phyloP scores from a whole-genome alignment of 1,284 basidiomycete species.

The Trametes sp. region DNA sequence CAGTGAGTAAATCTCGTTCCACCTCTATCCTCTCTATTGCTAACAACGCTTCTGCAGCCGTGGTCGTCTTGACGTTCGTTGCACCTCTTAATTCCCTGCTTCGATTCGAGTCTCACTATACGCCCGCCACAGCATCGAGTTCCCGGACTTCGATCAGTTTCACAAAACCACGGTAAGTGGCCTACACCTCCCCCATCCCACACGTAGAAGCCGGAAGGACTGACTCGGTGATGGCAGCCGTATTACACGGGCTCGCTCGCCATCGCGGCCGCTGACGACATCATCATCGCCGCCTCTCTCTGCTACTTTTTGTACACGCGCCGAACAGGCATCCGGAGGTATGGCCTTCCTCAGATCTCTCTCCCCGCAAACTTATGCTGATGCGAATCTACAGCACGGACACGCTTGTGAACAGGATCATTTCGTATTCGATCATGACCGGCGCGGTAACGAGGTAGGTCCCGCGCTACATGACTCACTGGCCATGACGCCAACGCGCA shows the following conservation, averaged over 20 bases:
- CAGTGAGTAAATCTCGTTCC: background rate
- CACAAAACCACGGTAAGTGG: background rate
- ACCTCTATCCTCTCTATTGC: background rate
- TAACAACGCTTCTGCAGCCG: background rate
- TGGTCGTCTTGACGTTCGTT: background rate
- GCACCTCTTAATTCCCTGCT: background rate
- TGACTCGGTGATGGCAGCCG: background rate
- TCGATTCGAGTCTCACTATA: background rate
- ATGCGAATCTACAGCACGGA: background rate
- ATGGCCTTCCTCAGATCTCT: background rate
- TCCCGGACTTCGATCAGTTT: background rate
- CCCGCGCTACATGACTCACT: background rate
- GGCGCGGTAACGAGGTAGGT: slow-evolving; percentile 2
- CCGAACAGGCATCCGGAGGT: slow-evolving; percentile 1
- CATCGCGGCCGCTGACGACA: slow-evolving; percentile 3
- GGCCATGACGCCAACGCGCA: background rate
- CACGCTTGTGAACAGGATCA: slow-evolving; percentile 5
- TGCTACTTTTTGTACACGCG: slow-evolving; percentile 3
- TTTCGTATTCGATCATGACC: slow-evolving; percentile 4
- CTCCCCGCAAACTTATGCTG: background rate
- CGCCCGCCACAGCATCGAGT: background rate
- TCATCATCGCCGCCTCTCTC: slow-evolving; percentile 1
- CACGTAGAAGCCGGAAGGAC: background rate
- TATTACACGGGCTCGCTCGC: slow-evolving; percentile 3
- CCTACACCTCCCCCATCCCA: background rate